Conservation (phyloP, 192 early-diverging fungal species). For the Coemansia biformis region DNA sequence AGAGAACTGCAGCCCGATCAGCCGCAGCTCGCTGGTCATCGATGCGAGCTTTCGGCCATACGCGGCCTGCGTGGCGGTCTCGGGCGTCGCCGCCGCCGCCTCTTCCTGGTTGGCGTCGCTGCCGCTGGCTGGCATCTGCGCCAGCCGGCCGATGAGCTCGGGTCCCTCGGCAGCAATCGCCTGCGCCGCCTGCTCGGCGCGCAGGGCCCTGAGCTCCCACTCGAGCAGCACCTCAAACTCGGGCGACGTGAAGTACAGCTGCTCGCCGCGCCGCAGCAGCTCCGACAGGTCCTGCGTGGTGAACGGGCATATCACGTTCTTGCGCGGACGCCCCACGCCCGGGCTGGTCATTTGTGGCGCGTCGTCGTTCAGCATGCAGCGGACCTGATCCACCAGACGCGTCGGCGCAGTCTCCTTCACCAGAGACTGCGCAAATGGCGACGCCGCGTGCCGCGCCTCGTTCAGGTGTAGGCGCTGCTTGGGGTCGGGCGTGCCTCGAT, state of each 20-base stretch:
- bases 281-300: slow-evolving; percentile 14
- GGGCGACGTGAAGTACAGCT: slow-evolving; percentile 36
- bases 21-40: neutral
- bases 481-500: no score
- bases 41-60: slow-evolving; percentile 1
- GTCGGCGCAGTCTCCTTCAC: slow-evolving; percentile 10
- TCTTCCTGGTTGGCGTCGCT: slow-evolving; percentile 1
- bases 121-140: slow-evolving; percentile 10
- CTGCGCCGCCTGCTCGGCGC: slow-evolving; percentile 7
- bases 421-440: slow-evolving; percentile 15
- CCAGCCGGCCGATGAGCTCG: slow-evolving; percentile 5
- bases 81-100: no score
- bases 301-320: slow-evolving; percentile 5
- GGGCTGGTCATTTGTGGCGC: neutral
- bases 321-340: neutral
- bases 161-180: neutral
- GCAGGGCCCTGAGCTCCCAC: slow-evolving; percentile 18
- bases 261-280: slow-evolving; percentile 31
- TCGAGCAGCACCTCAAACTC: slow-evolving; percentile 43
- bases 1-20: slow-evolving; percentile 8
- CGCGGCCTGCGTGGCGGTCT: no score
- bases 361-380: slow-evolving; percentile 14
- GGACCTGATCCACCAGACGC: slow-evolving; percentile 18
- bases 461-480: no score
- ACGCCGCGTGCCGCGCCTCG: neutral